Conservation (phyloP, 1,139 yeast species). For the Entelexis sorbosivorans region DNA sequence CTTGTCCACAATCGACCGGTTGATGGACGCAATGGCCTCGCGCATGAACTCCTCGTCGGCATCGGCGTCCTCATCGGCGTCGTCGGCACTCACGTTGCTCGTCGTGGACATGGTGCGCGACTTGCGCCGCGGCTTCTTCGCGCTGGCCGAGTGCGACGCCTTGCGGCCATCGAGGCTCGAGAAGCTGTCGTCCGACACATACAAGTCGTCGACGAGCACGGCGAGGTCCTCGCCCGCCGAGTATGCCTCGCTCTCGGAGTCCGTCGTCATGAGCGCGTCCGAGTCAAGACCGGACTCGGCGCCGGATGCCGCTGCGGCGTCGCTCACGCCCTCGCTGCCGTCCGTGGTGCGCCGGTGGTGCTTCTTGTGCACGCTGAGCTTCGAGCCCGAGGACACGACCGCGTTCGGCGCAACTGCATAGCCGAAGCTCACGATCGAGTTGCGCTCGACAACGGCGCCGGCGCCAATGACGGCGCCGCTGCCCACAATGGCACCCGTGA, state of each 20-base stretch:
- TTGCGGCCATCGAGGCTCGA: constrained; percentile 20
- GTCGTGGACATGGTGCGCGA: constrained; percentile 20
- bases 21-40: constrained; percentile 91
- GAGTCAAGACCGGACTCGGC: constrained; percentile 13
- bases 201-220: constrained; percentile 50
- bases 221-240: constrained; percentile 18
- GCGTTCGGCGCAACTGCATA: constrained; percentile 29
- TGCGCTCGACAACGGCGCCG: constrained; percentile 33
- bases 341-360: neutral
- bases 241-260: constrained; percentile 4
- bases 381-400: constrained; percentile 22
- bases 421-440: constrained; percentile 27
- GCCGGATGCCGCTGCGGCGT: constrained; percentile 18
- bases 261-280: constrained; percentile 6
- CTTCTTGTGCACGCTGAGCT: constrained; percentile 6
- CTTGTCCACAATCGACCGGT: constrained; percentile 79
- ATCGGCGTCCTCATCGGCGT: constrained; percentile 24
- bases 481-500: constrained; percentile 62
- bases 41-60: constrained; percentile 75
- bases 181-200: constrained; percentile 72
- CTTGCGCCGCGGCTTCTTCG: constrained; percentile 19
- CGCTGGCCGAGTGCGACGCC: constrained; percentile 16
- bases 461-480: constrained; percentile 45
- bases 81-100: constrained; percentile 16
- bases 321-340: neutral